phyloP scores from a whole-genome alignment of 2,329 filamentous ascomycete genomes.

The Nannizzia gypsea region DNA sequence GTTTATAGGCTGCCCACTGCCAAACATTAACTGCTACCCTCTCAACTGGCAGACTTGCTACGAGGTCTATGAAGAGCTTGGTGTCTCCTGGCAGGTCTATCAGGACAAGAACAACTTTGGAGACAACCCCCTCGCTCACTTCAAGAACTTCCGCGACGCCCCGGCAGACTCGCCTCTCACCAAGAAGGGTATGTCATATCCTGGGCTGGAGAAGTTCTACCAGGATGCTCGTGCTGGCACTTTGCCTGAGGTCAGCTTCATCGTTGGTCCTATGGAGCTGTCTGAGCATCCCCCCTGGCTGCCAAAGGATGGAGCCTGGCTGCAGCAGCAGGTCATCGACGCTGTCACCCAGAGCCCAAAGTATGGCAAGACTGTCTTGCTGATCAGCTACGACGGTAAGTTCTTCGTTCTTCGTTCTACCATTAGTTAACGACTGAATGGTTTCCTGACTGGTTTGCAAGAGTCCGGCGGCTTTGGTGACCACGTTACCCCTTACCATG shows the following conservation, averaged over 20 bases:
- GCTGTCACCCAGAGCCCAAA: constrained; percentile 40
- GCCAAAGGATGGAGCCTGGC: constrained; percentile 44
- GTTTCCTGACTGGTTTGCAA: constrained; percentile 10
- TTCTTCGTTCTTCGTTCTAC: background rate
- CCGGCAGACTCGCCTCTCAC: constrained; percentile 31
- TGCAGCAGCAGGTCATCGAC: constrained; percentile 43
- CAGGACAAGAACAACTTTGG: constrained; percentile 43
- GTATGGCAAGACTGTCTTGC: constrained; percentile 39
- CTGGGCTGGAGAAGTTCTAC: constrained; percentile 41
- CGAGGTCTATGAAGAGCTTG: constrained; percentile 39
- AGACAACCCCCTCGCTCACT: constrained; percentile 45
- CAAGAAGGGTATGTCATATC: constrained; percentile 37
- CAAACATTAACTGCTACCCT: constrained; percentile 41
- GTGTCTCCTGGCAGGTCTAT: constrained; percentile 41
- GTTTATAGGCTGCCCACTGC: constrained; percentile 27
- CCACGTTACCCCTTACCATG: constrained; percentile 42
- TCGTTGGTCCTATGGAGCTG: constrained; percentile 40
- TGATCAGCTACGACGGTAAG: constrained; percentile 41
- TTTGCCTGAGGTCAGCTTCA: constrained; percentile 42
- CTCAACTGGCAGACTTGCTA: constrained; percentile 44
- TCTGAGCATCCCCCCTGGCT: constrained; percentile 45
- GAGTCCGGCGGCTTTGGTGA: constrained; percentile 47
- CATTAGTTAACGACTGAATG: background rate
- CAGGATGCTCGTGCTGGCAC: constrained; percentile 39
- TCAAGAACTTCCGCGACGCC: constrained; percentile 42